phyloP scores from a whole-genome alignment of 1,139 yeast genomes.

The Debaryomycetaceae sp. region DNA sequence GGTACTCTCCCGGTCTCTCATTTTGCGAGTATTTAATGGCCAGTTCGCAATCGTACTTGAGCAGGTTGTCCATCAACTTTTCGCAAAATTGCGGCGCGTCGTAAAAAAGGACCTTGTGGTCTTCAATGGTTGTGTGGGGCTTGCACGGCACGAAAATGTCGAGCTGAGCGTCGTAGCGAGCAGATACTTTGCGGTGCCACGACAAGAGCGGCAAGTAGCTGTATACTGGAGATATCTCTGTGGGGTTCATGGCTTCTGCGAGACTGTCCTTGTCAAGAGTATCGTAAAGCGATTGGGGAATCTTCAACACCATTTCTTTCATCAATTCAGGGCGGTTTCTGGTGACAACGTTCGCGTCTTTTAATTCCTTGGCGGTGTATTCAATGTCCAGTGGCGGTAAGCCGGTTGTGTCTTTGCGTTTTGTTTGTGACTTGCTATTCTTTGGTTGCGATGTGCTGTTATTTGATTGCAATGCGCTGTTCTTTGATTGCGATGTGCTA shows the following conservation, averaged over 20 bases:
- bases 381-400: constrained; percentile 2
- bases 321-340: constrained; percentile 41
- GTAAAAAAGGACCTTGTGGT: constrained; percentile 31
- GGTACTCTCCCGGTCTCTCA: constrained; percentile 5
- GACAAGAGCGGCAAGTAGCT: constrained; percentile 18
- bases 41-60: constrained; percentile 10
- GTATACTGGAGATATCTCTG: constrained; percentile 6
- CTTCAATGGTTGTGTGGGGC: constrained; percentile 29
- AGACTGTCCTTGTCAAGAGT: constrained; percentile 8
- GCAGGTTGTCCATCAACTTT: constrained; percentile 16
- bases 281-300: constrained; percentile 11
- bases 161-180: constrained; percentile 30
- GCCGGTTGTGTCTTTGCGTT: background rate
- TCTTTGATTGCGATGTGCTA: background rate
- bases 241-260: constrained; percentile 5
- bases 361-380: constrained; percentile 23
- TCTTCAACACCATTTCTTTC: constrained; percentile 35
- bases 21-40: constrained; percentile 9
- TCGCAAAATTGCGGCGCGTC: constrained; percentile 34
- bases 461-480: background rate
- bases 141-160: constrained; percentile 48
- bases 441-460: background rate
- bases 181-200: constrained; percentile 26
- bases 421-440: background rate
- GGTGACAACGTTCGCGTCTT: constrained; percentile 38